These are phyloP conservation scores for Gillenia trifoliata DNA, from an alignment of 306 rosid species.

Conservation along the genomic window DNA sequence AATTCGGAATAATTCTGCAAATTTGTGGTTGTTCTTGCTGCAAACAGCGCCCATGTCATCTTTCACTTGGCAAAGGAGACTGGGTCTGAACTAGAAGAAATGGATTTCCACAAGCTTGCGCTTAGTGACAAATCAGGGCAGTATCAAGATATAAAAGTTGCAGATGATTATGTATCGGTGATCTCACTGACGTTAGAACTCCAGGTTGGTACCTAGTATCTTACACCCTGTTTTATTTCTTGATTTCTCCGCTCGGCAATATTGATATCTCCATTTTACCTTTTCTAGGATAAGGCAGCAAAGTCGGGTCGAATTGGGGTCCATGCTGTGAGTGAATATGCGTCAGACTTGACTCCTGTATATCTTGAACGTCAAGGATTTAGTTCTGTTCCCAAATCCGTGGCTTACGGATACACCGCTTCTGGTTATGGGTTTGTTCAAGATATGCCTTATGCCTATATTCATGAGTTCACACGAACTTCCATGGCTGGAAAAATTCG, in stretches of 20 bases:
- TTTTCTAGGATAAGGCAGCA: slow-evolving; percentile 65
- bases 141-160: slow-evolving; percentile 70
- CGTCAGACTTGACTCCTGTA: slow-evolving; percentile 56
- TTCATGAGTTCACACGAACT: slow-evolving; percentile 85
- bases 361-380: slow-evolving; percentile 58
- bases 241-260: slow-evolving; percentile 17
- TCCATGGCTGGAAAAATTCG: slow-evolving; percentile 94
- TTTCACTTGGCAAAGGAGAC: slow-evolving; percentile 86
- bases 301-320: slow-evolving; percentile 55
- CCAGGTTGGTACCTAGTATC: slow-evolving; percentile 43
- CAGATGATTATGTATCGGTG: slow-evolving; percentile 80
- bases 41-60: slow-evolving; percentile 81
- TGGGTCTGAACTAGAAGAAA: slow-evolving; percentile 56
- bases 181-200: slow-evolving; percentile 78
- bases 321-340: slow-evolving; percentile 63
- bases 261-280: slow-evolving; percentile 6
- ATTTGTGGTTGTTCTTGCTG: slow-evolving; percentile 95
- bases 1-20: too few relatives aligned
- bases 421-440: slow-evolving; percentile 84
- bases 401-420: slow-evolving; percentile 91
- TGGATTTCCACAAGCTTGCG: slow-evolving; percentile 94
- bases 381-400: slow-evolving; percentile 73
- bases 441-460: slow-evolving; percentile 90
- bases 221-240: neutral
- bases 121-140: slow-evolving; percentile 60